Evolutionary conservation across 2,329 filamentous ascomycete species (phyloP), one percentile per base, ranked within the genome.

Genomic region (Arthrobotrys sinensis): DNA sequence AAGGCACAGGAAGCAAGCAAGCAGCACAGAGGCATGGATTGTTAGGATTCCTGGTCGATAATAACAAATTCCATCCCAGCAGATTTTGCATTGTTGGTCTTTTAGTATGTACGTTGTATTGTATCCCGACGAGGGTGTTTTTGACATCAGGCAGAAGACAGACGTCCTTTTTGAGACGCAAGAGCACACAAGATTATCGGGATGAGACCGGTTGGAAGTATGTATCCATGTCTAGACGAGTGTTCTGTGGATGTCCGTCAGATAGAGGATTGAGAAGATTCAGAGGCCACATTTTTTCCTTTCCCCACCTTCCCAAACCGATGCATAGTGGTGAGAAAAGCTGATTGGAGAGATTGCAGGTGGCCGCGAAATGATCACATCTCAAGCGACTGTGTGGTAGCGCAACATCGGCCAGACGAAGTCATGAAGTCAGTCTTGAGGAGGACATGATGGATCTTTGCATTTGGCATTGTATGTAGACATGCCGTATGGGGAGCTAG

Each of bases 221-320:
- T 60, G 55, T 43, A 60, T 43, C 55, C 55, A 60, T 60, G 55
- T 60, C 34, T 10, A 60, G 55, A 60, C 36, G 55, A 60, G 55
- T 3, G 4, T 60, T 60, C 55, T 60, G 36, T 43, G 55, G 36
- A 60, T 60, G 55, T 28, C 55, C 55, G 55, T 60, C 34, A 60
- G 55, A 60, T 28, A 43, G 55, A 43, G 48, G 19, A 55, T 55
- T 24, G 24, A 32, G 60, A 28, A 40, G 16, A n/a, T 60, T 57
- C 34, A 34, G 24, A 55, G 43, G 38, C 60, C 38, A 48, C 24
- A 53, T 43, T 50, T 43, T 43, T 28, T 53, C 21, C 11, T n/a
- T 76, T 65, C 71, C 71, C 71, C 71, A 76, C 71, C 71, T 76
- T 76, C 71, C 71, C 63, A 38, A 76, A 60, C 68, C 36, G 53